Evolutionary conservation across 257 asterid species (phyloP).

Genomic region (Solanum lycopersicoides): DNA sequence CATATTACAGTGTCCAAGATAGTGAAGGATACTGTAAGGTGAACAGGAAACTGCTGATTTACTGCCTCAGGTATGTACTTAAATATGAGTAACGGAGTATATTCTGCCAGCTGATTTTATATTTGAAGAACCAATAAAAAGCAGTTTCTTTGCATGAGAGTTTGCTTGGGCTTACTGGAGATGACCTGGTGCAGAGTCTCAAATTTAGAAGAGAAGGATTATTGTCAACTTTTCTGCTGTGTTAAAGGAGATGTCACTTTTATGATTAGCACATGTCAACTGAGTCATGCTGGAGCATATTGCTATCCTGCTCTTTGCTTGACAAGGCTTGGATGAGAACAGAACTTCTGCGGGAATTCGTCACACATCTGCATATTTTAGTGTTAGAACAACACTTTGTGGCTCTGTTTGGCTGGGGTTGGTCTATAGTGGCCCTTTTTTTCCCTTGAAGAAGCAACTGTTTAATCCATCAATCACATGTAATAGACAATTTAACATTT

Average conservation of each 20-base stretch:
- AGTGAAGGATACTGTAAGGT: background rate
- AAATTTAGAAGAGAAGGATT: background rate
- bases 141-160: background rate
- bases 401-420: background rate
- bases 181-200: background rate
- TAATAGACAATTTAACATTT: background rate
- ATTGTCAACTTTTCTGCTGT: background rate
- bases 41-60: background rate
- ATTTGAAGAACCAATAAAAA: background rate
- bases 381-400: background rate
- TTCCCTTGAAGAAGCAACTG: background rate
- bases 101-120: background rate
- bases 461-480: background rate
- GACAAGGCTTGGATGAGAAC: background rate
- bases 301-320: background rate
- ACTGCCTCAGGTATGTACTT: background rate
- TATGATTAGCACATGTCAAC: background rate
- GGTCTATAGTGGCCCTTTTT: background rate
- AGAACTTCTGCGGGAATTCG: background rate
- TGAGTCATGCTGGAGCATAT: background rate
- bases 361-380: background rate
- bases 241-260: background rate
- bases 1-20: background rate
- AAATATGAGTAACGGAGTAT: background rate
- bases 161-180: background rate